Evolutionary conservation across 345 rosid species (phyloP).

Genomic region (Cardiospermum halicacabum): DNA sequence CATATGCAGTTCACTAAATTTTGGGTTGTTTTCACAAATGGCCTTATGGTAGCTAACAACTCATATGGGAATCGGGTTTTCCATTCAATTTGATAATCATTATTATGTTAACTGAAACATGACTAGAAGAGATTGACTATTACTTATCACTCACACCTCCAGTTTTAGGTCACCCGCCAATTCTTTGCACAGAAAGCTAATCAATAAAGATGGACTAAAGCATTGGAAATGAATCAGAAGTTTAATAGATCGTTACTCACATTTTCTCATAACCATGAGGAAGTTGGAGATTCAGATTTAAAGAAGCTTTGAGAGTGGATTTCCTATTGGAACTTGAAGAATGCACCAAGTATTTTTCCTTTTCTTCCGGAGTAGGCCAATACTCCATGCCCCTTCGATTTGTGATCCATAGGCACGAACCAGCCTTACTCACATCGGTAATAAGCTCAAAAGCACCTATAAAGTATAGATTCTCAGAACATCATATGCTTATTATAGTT

Average conservation of each 20-base stretch:
- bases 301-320: conserved; percentile 29
- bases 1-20: too few relatives aligned
- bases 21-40: too few relatives aligned
- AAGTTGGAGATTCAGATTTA: conserved; percentile 42
- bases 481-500: conserved; percentile 4
- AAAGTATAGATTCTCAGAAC: conserved; percentile 4
- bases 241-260: conserved; percentile 41
- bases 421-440: conserved; percentile 70
- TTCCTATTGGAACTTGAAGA: conserved; percentile 39
- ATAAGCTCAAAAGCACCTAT: conserved; percentile 95
- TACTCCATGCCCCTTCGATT: conserved; percentile 86
- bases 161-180: not conserved
- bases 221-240: not conserved
- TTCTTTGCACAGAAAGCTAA: not conserved
- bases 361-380: conserved; percentile 79
- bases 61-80: too few relatives aligned
- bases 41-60: not conserved
- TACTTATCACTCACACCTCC: too few relatives aligned
- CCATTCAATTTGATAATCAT: too few relatives aligned
- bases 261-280: conserved; percentile 77
- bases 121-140: too few relatives aligned
- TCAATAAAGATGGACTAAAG: not conserved
- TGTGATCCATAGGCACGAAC: conserved; percentile 88
- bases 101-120: too few relatives aligned
- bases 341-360: conserved; percentile 54